These are phyloP conservation scores for Leccinellum albellum DNA, from an alignment of 768 basidiomycete genomes.

Conservation along the genomic window DNA sequence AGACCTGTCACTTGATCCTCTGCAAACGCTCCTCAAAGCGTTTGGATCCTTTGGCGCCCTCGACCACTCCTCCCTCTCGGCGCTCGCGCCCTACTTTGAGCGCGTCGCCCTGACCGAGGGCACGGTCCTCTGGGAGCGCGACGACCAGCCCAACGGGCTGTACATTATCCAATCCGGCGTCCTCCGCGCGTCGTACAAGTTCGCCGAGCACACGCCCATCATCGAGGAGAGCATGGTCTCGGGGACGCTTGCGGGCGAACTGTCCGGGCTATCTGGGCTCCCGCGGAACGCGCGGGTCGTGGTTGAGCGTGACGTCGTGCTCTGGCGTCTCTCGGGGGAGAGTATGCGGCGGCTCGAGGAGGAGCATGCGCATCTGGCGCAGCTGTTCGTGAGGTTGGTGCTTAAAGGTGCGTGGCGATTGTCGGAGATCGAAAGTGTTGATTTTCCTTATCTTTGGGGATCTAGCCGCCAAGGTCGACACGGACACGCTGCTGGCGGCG, in stretches of 20 bases:
- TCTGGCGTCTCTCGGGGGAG: conserved; percentile 75
- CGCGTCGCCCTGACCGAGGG: conserved; percentile 55
- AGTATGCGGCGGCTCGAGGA: conserved; percentile 59
- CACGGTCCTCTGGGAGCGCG: conserved; percentile 68
- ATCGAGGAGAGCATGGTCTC: conserved; percentile 93
- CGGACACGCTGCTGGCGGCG: conserved; percentile 57
- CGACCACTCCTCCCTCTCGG: conserved; percentile 53
- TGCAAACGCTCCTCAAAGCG: conserved; percentile 70
- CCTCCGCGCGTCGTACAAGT: conserved; percentile 77
- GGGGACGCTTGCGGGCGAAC: conserved; percentile 88
- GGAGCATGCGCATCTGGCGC: conserved; percentile 65
- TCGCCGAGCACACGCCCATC: conserved; percentile 59
- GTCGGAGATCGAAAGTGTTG: not conserved
- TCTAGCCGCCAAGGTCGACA: conserved; percentile 61
- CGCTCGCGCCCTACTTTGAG: conserved; percentile 70
- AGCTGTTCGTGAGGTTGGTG: conserved; percentile 61
- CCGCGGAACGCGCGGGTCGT: conserved; percentile 82
- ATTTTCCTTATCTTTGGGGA: not conserved
- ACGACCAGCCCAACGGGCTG: conserved; percentile 74
- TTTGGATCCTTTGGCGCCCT: conserved; percentile 71
- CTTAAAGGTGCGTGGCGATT: conserved; percentile 58
- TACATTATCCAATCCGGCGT: conserved; percentile 89
- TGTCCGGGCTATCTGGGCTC: conserved; percentile 76
- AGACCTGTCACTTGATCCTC: conserved; percentile 52
- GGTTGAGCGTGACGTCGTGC: conserved; percentile 69